These are phyloP conservation scores for Aspergillus flavus DNA, from an alignment of 2,329 filamentous ascomycete species.

Conservation along the genomic window DNA sequence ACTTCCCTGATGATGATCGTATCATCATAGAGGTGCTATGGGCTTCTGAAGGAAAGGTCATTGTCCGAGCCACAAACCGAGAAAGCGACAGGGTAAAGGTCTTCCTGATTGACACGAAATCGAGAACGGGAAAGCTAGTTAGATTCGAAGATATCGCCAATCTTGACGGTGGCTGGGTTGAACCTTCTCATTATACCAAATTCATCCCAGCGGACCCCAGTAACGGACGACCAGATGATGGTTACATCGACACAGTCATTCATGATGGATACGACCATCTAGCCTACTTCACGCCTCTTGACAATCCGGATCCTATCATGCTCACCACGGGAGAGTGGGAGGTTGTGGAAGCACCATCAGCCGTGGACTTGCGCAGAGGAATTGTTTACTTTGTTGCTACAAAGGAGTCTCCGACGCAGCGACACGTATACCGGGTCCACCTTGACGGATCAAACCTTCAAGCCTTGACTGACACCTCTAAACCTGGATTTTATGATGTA, in stretches of 20 bases:
- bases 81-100: constrained; percentile 91
- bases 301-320: constrained; percentile 78
- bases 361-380: constrained; percentile 81
- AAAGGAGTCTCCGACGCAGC: constrained; percentile 83
- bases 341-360: constrained; percentile 80
- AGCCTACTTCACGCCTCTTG: constrained; percentile 87
- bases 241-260: constrained; percentile 90
- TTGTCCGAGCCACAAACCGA: constrained; percentile 91
- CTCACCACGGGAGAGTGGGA: constrained; percentile 92
- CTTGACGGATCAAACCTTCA: constrained; percentile 75
- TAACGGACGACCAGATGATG: constrained; percentile 77
- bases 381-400: constrained; percentile 89
- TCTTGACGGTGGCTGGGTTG: constrained; percentile 97
- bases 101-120: constrained; percentile 76
- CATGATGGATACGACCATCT: constrained; percentile 86
- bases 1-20: constrained; percentile 78
- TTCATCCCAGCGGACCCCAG: constrained; percentile 82
- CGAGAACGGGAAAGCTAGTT: constrained; percentile 75
- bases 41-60: constrained; percentile 76
- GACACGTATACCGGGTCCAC: constrained; percentile 88
- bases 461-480: constrained; percentile 71
- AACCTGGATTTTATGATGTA: constrained; percentile 76
- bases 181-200: constrained; percentile 82
- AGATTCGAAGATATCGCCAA: constrained; percentile 76
- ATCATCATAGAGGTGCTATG: constrained; percentile 93